Conservation (phyloP, 805 yeast genomes). For the Suhomyces sp. region DNA sequence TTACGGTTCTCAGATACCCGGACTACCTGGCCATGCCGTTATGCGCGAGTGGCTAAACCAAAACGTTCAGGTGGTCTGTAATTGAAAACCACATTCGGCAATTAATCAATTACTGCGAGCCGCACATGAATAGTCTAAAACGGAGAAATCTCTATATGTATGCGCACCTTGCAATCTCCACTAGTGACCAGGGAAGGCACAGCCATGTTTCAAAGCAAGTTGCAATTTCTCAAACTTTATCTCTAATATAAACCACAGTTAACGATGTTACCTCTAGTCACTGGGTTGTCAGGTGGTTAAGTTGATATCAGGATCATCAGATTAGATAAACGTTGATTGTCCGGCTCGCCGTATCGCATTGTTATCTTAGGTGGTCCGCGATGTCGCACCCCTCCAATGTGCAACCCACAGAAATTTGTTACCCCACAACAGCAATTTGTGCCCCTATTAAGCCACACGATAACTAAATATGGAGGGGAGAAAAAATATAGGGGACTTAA, state of each 20-base stretch:
- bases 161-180: neutral
- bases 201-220: neutral
- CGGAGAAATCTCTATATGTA: neutral
- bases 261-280: neutral
- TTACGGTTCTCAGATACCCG: neutral
- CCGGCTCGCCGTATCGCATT: neutral
- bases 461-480: neutral
- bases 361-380: neutral
- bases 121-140: neutral
- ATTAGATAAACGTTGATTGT: neutral
- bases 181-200: neutral
- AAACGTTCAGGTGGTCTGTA: neutral
- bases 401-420: neutral
- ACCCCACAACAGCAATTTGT: slow-evolving; percentile 1
- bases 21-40: neutral
- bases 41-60: neutral
- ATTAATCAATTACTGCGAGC: neutral
- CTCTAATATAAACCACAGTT: neutral
- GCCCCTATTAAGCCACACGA: slow-evolving; percentile 9
- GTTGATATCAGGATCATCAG: neutral
- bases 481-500: neutral
- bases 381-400: neutral
- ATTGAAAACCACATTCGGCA: neutral
- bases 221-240: neutral
- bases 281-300: neutral